These are phyloP conservation scores for Phytomonas serpens DNA, from an alignment of 208 protist genomes.

Conservation along the genomic window DNA sequence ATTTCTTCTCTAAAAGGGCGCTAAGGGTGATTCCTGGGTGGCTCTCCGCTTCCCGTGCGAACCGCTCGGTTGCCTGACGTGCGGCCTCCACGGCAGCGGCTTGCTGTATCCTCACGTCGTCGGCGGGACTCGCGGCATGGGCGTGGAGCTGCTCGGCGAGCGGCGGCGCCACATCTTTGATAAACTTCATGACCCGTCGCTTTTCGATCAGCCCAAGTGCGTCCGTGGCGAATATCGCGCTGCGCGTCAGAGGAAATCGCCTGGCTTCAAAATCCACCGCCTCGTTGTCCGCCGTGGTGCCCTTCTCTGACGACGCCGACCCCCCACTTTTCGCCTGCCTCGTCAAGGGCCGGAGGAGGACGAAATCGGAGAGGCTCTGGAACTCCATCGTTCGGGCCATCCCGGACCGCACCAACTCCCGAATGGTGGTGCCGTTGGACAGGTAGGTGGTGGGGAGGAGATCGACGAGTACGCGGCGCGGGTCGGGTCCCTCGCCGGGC, in stretches of 20 bases:
- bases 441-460: slow-evolving; percentile 59
- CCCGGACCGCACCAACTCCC: slow-evolving; percentile 30
- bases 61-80: slow-evolving; percentile 17
- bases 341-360: slow-evolving; percentile 25
- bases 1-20: slow-evolving; percentile 38
- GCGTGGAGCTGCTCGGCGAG: slow-evolving; percentile 78
- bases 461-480: slow-evolving; percentile 43
- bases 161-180: slow-evolving; percentile 66
- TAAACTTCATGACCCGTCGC: slow-evolving; percentile 88
- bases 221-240: slow-evolving; percentile 62
- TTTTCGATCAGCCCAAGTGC: slow-evolving; percentile 78
- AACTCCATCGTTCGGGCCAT: slow-evolving; percentile 65
- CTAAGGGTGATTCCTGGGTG: slow-evolving; percentile 28
- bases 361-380: slow-evolving; percentile 36
- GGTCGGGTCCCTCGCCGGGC: not conserved
- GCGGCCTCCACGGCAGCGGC: slow-evolving; percentile 15
- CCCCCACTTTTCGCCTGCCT: not conserved
- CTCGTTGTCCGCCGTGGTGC: slow-evolving; percentile 9
- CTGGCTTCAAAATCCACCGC: slow-evolving; percentile 14
- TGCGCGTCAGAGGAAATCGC: slow-evolving; percentile 71
- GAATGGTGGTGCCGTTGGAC: slow-evolving; percentile 37
- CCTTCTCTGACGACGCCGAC: not conserved
- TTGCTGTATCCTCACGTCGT: slow-evolving; percentile 25
- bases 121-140: slow-evolving; percentile 30
- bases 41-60: slow-evolving; percentile 6